Percentiles rank a stretch among this genome's conserved stretches.
These are phyloP conservation scores for Chamaecyparis obtusa DNA, from an alignment of 75 land plant genomes.

Conservation along the genomic window DNA sequence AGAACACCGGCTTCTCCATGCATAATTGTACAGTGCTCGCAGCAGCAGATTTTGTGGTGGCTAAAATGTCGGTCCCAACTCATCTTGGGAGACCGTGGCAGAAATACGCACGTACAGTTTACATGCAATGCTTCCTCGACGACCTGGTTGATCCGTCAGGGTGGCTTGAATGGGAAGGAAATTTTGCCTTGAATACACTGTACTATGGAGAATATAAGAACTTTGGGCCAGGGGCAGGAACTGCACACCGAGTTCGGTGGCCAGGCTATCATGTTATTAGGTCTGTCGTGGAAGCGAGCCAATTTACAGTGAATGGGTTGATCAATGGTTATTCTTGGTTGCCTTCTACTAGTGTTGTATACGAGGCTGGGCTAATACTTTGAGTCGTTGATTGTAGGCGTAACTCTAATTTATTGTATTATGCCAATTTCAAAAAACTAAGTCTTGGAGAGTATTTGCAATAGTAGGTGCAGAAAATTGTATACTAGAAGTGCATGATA, in stretches of 20 bases:
- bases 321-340: slow-evolving; percentile 36
- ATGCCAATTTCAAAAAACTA: too few species aligned
- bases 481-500: too few species aligned
- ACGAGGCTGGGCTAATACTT: background rate
- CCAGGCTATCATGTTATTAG: slow-evolving; percentile 18
- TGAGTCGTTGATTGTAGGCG: background rate
- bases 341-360: slow-evolving; percentile 10
- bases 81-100: slow-evolving; percentile 38
- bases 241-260: slow-evolving; percentile 24
- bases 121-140: slow-evolving; percentile 13
- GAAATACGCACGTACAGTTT: slow-evolving; percentile 21
- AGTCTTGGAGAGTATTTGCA: too few species aligned
- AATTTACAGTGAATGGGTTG: slow-evolving; percentile 23
- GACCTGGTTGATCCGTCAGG: slow-evolving; percentile 19
- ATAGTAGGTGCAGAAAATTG: background rate
- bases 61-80: background rate
- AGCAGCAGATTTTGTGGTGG: background rate
- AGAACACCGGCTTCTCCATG: background rate
- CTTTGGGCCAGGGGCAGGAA: slow-evolving; percentile 21
- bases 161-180: slow-evolving; percentile 25
- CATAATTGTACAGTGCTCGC: background rate
- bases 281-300: slow-evolving; percentile 10
- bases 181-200: slow-evolving; percentile 14
- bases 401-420: too few species aligned
- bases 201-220: slow-evolving; percentile 25